Evolutionary conservation across 2,329 filamentous ascomycete genomes (phyloP).

Genomic region (Cercospora nicotianae): DNA sequence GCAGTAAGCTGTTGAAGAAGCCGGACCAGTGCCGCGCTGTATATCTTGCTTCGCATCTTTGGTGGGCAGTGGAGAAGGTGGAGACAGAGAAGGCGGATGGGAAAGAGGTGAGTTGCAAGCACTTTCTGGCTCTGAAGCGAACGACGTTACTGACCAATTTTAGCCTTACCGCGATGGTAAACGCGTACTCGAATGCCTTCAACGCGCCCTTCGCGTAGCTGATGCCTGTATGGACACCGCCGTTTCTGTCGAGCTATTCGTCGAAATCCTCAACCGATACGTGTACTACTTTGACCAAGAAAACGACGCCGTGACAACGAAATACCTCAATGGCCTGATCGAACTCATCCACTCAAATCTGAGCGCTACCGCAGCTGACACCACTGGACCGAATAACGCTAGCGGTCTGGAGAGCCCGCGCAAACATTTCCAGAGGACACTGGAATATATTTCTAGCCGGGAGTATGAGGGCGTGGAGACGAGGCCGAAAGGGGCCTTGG

Average conservation of each 20-base stretch:
- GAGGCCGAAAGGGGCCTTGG: constrained; percentile 44
- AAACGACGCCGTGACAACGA: constrained; percentile 96
- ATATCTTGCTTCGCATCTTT: constrained; percentile 92
- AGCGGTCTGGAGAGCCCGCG: constrained; percentile 82
- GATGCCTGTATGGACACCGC: constrained; percentile 99
- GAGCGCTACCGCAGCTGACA: constrained; percentile 52
- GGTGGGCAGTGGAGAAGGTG: constrained; percentile 89
- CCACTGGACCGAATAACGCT: constrained; percentile 66
- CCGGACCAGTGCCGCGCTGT: constrained; percentile 97
- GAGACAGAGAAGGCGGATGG: constrained; percentile 56
- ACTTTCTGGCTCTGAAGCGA: too few relatives aligned
- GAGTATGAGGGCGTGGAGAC: constrained; percentile 91
- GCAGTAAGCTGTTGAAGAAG: constrained; percentile 95
- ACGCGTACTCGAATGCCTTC: constrained; percentile 91
- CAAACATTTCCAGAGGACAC: constrained; percentile 89
- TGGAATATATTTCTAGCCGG: constrained; percentile 88
- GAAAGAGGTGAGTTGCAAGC: constrained; percentile 38
- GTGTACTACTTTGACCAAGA: constrained; percentile 99
- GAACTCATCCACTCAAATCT: constrained; percentile 98
- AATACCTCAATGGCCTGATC: constrained; percentile 96
- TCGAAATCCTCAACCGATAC: constrained; percentile 96
- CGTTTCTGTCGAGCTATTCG: constrained; percentile 94
- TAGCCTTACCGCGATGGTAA: constrained; percentile 97
- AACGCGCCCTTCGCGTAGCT: constrained; percentile 90
- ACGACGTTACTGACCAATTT: too few relatives aligned